Conservation (phyloP, 1,284 basidiomycete genomes). For the Ceratobasidium sp. region DNA sequence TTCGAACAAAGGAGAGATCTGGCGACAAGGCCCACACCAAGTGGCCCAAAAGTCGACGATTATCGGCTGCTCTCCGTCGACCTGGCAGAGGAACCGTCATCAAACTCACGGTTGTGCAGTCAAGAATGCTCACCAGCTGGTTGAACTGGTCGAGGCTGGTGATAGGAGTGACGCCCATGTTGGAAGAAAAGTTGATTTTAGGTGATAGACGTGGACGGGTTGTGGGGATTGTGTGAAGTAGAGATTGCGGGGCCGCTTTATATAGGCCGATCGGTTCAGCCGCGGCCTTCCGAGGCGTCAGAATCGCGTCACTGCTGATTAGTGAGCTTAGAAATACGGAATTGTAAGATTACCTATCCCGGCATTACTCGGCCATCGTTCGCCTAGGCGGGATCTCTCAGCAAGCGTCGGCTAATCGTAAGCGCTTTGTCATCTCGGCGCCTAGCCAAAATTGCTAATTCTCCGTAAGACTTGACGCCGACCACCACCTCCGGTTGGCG, state of each 20-base stretch:
- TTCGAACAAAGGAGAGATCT: slow-evolving; percentile 40
- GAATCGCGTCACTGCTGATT: slow-evolving; percentile 7
- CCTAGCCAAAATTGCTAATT: neutral
- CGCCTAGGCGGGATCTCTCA: neutral
- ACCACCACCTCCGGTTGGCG: neutral
- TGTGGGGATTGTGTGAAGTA: neutral
- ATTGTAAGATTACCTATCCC: neutral
- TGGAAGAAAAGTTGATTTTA: neutral
- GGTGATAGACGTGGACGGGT: neutral
- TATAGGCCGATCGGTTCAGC: neutral
- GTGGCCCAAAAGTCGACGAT: slow-evolving; percentile 20
- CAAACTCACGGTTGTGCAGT: neutral
- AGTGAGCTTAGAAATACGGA: neutral
- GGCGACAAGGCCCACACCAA: slow-evolving; percentile 41
- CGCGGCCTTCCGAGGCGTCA: slow-evolving; percentile 16
- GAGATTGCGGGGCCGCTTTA: neutral
- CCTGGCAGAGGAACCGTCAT: neutral
- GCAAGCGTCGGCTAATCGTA: neutral
- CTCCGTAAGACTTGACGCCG: neutral
- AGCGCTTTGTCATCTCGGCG: slow-evolving; percentile 5
- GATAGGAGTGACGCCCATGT: slow-evolving; percentile 22
- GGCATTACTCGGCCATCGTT: neutral
- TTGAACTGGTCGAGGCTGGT: slow-evolving; percentile 11
- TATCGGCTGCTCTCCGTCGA: neutral
- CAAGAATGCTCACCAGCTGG: neutral